A percentile compares a stretch with the other conserved stretches of the same genome.
phyloP scores from a whole-genome alignment of 345 rosid genomes.

The Murraya paniculata region DNA sequence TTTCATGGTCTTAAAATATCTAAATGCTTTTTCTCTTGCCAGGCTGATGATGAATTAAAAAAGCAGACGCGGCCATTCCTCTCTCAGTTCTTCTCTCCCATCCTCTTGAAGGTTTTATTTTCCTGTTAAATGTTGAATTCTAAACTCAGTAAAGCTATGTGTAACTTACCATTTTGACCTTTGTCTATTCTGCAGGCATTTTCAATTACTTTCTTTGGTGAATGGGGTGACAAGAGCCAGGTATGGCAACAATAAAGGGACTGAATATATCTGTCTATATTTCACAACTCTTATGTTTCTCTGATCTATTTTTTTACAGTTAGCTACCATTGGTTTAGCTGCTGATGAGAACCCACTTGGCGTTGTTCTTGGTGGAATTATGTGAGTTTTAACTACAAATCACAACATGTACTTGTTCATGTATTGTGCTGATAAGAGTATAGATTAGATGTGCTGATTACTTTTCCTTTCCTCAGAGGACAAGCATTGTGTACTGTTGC shows the following conservation, averaged over 20 bases:
- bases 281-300: constrained; percentile 16
- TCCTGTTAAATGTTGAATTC: background rate
- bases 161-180: constrained; percentile 16
- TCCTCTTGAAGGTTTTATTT: constrained; percentile 67
- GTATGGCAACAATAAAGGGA: constrained; percentile 27
- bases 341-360: constrained; percentile 94
- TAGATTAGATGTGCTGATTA: background rate
- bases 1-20: background rate
- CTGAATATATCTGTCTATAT: constrained; percentile 1
- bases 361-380: constrained; percentile 80
- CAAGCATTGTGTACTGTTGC: constrained; percentile 91
- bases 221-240: constrained; percentile 99
- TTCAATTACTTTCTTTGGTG: constrained; percentile 93
- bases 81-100: constrained; percentile 78
- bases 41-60: constrained; percentile 73
- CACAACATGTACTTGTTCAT: background rate
- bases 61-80: constrained; percentile 69
- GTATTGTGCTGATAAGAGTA: background rate
- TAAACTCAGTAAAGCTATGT: background rate
- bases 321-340: constrained; percentile 94
- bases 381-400: constrained; percentile 41
- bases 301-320: constrained; percentile 39
- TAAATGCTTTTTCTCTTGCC: constrained; percentile 14
- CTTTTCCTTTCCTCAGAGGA: constrained; percentile 47
- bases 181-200: constrained; percentile 61